Evolutionary conservation across 2,329 filamentous ascomycete genomes (phyloP), one percentile per base, ranked within the genome.

Genomic region (Ophiostoma australiae): DNA sequence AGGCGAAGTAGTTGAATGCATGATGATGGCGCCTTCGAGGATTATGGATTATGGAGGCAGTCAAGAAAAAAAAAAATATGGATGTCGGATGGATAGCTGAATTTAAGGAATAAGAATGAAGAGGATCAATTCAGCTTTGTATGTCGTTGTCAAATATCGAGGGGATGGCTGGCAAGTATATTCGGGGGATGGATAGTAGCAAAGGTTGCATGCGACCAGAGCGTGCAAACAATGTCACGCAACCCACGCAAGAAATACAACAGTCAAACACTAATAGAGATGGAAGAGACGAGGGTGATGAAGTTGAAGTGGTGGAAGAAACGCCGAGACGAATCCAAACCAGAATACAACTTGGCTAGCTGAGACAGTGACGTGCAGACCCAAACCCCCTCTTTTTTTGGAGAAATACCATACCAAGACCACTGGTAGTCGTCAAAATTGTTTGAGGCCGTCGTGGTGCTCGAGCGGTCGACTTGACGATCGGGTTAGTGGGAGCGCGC

Each of bases 401-500:
- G n/a, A 61, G 17, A 23, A 13, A 61, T 31, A 23, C 55, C 55
- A 13, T 61, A 4, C 17, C n/a, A 17, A 48, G 20, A 48, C 5
- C 44, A 48, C 44, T 20, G 17, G 20, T 4, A 48, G 17, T 20
- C 6, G 44, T n/a, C 44, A 20, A 48, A 48, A 48, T 20, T 48
- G 44, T 20, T 48, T 48, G 58, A 63, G 27, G 27, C 27, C 17
- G 27, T 63, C 52, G 23, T 58, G 10, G 11, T 27, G 52, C 52
- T 58, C 52, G 23, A 27, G 27, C 20, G 66, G 37, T 31, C 35
- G 23, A 61, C 27, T 61, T 63, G 58, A 63, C 58, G 58, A 63
- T 63, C 27, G 11, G 27, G 52, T 39, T 39, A 27, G 39, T 44
- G 39, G 67, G 7, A 23, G 23, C 27, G 31, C 39, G 27, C 67